Evolutionary conservation across 306 rosid species (phyloP), one percentile per base, ranked within the genome.

Genomic region (Aeschynomene evenia): DNA sequence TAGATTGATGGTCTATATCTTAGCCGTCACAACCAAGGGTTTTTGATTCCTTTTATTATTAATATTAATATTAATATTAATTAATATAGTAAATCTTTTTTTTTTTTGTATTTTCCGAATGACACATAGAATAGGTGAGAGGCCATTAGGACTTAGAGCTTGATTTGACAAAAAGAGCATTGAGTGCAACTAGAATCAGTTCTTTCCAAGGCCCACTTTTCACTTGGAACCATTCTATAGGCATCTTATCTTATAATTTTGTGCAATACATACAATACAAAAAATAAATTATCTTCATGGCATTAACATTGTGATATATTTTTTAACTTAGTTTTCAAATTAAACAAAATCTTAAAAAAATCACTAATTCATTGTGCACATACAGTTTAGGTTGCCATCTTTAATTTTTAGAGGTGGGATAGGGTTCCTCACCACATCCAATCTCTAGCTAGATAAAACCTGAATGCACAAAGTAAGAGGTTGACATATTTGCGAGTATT

Each of bases 1-100:
- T 73, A 56, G 43, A 69, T 37, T 78, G 59, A 12, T 63, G 48
- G 22, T 59, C 55, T 50, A 26, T n/a, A n/a, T 39, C 57, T 40
- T 11, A 42, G 49, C 51, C 68, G 65, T 61, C 14, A 46, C 9
- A 55, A 56, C 9, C 57, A 45, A 42, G 2, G 63, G 46, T 14
- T 34, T 43, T 63, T 0, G 43, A 70, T 63, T 55, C n/a, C 19
- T 54, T 40, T 29, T 26, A 51, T 24, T 62, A 20, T 34, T 24
- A 20, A 1, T 40, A 16, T 21, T 45, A 28, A 1, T 58, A 0
- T 46, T 18, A 20, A n/a, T n/a, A n/a, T n/a, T n/a, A n/a, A n/a
- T n/a, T n/a, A n/a, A n/a, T n/a, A n/a, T n/a, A n/a, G n/a, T n/a
- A n/a, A n/a, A n/a, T n/a, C n/a, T n/a, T n/a, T n/a, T n/a, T 50